Base-by-base conservation (phyloP, 257 asterid genomes). In the Solanum chilense region DNA sequence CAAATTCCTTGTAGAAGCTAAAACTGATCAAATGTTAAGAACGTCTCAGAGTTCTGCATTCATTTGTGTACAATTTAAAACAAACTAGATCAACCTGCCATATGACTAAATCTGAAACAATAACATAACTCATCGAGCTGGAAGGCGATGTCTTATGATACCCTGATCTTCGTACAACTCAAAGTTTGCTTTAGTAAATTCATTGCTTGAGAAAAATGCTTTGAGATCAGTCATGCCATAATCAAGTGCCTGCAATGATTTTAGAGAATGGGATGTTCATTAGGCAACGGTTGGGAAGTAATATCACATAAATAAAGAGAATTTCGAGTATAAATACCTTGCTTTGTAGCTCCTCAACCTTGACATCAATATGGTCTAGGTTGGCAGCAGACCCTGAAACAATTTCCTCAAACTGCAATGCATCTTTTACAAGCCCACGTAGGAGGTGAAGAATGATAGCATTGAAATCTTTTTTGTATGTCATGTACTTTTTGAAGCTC, bases 401-500 rank as follows among this genome's bases (percentile, higher is more conserved):
- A 9, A 94, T 89, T 91, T 95, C 96, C 89, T 94, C 97, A 73
- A 95, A 93, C 86, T 91, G 94, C 90, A 94, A 82, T 41, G 95
- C 92, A 9, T 93, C 98, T 89, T 93, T 95, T 83, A 96, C 98
- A 58, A 97, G 98, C 47, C 89, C 94, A 10, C 94, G 97, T 52
- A 97, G 98, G 88, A 97, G 96, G 90, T 93, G 97, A 88, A 97
- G 62, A 86, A 96, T 89, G 18, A 92, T 91, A 3, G 92, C 96
- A 87, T 95, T 97, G 94, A 95, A 97, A 91, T 97, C 98, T 93
- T 91, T 95, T 62, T 95, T 97, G 93, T 92, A 97, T 85, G 93
- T 92, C 98, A 96, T 95, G 44, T 97, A 97, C 87, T 90, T 93
- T 90, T 92, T 92, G 93, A 97, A 97, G 93, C 95, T 97, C 98